Conservation (phyloP, 139 green algal genomes). For the Zygnema circumcarinatum region DNA sequence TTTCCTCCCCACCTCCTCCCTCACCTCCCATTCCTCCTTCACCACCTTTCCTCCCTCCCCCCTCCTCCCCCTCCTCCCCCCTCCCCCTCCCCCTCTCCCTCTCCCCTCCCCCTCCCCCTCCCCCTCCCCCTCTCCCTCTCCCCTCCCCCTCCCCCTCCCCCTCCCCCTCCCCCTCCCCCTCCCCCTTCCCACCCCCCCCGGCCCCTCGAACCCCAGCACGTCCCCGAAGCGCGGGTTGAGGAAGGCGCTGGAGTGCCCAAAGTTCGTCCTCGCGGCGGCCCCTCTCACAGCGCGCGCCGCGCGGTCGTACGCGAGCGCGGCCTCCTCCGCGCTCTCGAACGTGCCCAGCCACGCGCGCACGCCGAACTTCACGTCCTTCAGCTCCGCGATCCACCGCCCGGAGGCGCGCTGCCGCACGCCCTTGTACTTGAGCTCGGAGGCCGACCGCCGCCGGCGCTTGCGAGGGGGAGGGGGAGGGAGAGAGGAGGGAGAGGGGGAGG, state of each 20-base stretch:
- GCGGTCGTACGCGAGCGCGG: constrained; percentile 41
- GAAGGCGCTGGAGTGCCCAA: constrained; percentile 4
- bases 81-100: neutral
- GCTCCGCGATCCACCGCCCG: constrained; percentile 53
- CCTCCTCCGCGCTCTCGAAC: constrained; percentile 48
- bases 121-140: neutral
- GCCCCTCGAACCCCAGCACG: no score
- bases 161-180: neutral
- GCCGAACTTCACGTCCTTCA: constrained; percentile 42
- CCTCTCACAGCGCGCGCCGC: constrained; percentile 47
- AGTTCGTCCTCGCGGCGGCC: constrained; percentile 47
- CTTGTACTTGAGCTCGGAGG: neutral
- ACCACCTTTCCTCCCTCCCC: neutral
- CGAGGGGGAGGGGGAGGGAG: neutral
- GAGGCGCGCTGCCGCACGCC: constrained; percentile 33
- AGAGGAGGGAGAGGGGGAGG: neutral
- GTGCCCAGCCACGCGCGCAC: constrained; percentile 49
- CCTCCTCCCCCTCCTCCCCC: neutral
- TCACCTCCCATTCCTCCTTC: neutral
- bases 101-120: neutral
- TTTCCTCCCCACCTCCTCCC: neutral
- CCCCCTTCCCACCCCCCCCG: neutral
- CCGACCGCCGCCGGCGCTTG: no score
- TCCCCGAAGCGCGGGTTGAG: neutral
- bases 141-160: neutral